Evolutionary conservation across 2,329 filamentous ascomycete species (phyloP), one percentile per base, ranked within the genome.

Genomic region (Leptographium lundbergii): DNA sequence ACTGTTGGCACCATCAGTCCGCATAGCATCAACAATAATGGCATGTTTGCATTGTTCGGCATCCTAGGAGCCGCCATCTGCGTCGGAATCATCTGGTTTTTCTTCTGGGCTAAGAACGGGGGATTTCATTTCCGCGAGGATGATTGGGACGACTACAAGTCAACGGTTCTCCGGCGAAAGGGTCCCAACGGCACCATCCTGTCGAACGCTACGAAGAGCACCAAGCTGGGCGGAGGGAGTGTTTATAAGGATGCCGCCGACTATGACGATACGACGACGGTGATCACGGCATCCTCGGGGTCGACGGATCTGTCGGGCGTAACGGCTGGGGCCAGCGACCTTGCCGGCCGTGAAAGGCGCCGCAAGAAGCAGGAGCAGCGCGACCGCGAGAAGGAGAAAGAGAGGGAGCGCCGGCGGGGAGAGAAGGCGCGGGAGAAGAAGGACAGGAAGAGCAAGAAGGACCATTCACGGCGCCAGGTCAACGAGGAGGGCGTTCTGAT

Each of bases 131-230:
- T 91, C 79, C 81, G 81, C 54, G 76, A 95, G 63, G 79, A 83
- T 42, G 94, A 99, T 73, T 99, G 94, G 92, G 92, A 97, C 6
- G 94, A 99, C 68, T 99, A 99, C 82, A 97, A 97, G 71, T 87
- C 88, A 1, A 96, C 92, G 0, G 94, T 99, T 2, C 74, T 99
- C 53, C 82, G 94, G 50, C 87, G 91, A 57, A 91, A 87, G 67
- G 91, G 91, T 0, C 90, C 91, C 6, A 91, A 96, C 72, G 92
- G 92, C 48, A 91, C 87, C 52, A 85, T 92, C 1, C 77, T 96
- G 5, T 88, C 84, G 59, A 89, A 89, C 58, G 91, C 88, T 0
- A 96, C 91, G 1, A 83, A 84, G 66, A 86, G 84, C 66, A 96
- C 91, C 1, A 80, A 87, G 63, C 80, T 96, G 0, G 92, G 92